Conservation (phyloP, 257 asterid species). For the Coffea canephora region DNA sequence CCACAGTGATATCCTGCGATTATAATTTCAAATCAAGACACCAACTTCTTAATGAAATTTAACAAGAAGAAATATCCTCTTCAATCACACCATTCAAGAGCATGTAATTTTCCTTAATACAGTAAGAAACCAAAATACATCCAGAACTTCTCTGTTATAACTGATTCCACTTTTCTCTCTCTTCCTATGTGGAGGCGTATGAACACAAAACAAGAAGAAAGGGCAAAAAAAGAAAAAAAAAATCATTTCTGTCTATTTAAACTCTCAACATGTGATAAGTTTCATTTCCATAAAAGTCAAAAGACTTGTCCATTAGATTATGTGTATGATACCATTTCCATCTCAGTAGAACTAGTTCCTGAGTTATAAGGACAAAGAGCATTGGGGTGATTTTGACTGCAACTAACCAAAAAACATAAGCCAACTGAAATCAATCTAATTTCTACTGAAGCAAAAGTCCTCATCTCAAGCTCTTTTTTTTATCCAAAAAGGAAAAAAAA, state of each 20-base stretch:
- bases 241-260: neutral
- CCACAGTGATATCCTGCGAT: slow-evolving; percentile 69
- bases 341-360: neutral
- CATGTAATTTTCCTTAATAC: neutral
- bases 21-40: slow-evolving; percentile 32
- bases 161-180: neutral
- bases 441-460: neutral
- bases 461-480: neutral
- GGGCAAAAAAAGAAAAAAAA: neutral
- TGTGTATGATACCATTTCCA: neutral
- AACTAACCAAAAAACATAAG: neutral
- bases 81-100: neutral
- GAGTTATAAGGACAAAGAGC: neutral
- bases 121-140: neutral
- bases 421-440: neutral
- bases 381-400: neutral
- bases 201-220: neutral
- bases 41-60: slow-evolving; percentile 15
- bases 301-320: neutral
- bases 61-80: neutral
- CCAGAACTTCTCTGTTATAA: neutral
- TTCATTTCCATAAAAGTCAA: neutral
- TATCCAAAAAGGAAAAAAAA: neutral
- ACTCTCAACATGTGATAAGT: neutral
- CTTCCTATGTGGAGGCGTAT: neutral